Evolutionary conservation across 2,329 filamentous ascomycete species (phyloP), one percentile per base, ranked within the genome.

Genomic region (Aspergillus alliaceus): DNA sequence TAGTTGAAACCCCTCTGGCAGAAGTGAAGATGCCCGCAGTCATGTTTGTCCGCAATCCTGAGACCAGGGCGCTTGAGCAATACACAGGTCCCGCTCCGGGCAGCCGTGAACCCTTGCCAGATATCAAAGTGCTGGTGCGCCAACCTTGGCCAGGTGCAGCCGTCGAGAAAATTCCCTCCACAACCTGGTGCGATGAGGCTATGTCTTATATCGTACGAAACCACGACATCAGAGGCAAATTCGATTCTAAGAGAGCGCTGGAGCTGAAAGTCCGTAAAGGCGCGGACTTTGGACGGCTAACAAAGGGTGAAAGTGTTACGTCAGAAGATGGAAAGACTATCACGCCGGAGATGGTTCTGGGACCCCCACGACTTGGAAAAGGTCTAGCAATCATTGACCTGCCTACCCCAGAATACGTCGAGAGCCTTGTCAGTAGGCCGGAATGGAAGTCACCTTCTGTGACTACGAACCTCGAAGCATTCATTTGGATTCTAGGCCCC

Each of bases 191-290:
- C 1, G 78, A 79, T 27, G 86, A 87, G 47, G 87, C 91, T 6
- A 79, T 97, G 64, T 96, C 89, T 57, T 99, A 99, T 73, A 88
- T 99, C 57, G 83, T 96, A 69, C 90, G 91, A 64, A 86, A 85
- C 53, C 86, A 91, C 60, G 80, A 87, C 35, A 83, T 89, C 53
- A 85, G 95, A 53, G 95, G 95, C 52, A 93, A 89, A 67, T 97
- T 99, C 68, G 81, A 90, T 59, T 77, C 84, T 0, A 71, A 82
- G 48, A 84, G 80, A 56, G 93, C 92, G 0, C 80, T 77, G 59
- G 79, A 77, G 27, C 76, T 92, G 2, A 88, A 88, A 1, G 83
- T 98, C 0, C 75, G 77, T 20, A 82, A 79, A 52, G 86, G 85
- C 1, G 71, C 64, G 0, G 77, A 87, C 49, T 96, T 82, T 72